Percentiles rank a stretch among this genome's conserved stretches.
phyloP scores from a whole-genome alignment of 345 rosid species.

The Murraya koenigii region DNA sequence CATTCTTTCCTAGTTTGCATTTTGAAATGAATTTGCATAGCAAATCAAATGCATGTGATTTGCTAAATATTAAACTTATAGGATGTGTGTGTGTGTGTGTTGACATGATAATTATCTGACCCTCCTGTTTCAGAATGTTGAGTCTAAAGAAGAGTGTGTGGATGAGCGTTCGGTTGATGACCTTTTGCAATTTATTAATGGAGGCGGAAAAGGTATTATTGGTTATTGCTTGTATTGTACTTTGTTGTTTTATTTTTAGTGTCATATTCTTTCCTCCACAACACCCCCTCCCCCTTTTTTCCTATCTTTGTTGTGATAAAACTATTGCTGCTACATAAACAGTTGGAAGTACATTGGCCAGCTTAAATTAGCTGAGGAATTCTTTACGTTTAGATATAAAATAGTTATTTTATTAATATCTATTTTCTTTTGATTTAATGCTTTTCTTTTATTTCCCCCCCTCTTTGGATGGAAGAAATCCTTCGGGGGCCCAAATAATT shows the following conservation, averaged over 20 bases:
- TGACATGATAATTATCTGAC: conserved; percentile 12
- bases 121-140: conserved; percentile 49
- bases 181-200: conserved; percentile 76
- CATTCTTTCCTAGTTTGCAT: not conserved
- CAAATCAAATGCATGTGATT: not conserved
- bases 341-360: not conserved
- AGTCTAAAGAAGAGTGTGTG: conserved; percentile 70
- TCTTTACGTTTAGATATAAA: not conserved
- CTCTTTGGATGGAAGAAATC: too few relatives aligned
- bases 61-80: not conserved
- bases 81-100: not conserved
- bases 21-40: not conserved
- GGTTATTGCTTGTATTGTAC: conserved; percentile 10
- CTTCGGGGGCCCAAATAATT: too few relatives aligned
- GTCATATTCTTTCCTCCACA: not conserved
- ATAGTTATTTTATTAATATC: too few relatives aligned
- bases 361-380: not conserved
- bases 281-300: not conserved
- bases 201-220: conserved; percentile 55
- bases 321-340: not conserved
- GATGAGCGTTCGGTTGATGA: conserved; percentile 93
- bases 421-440: too few relatives aligned
- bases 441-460: too few relatives aligned
- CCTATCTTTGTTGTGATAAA: not conserved
- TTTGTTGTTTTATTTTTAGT: conserved; percentile 7